Conservation (phyloP, 1,139 yeast genomes). For the Nakaseomyces nivariensis region DNA sequence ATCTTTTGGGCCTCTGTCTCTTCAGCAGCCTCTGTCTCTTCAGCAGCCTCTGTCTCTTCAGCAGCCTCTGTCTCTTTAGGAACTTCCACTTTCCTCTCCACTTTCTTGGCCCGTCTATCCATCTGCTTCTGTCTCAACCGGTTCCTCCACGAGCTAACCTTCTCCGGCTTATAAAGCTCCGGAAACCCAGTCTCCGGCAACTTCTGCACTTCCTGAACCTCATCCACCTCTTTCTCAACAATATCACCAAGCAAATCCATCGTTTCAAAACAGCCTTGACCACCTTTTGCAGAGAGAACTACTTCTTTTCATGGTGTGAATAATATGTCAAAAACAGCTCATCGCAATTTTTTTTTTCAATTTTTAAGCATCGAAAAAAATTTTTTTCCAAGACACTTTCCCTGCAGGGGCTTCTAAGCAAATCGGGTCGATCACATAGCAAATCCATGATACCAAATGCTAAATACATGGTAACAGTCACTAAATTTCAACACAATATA, state of each 20-base stretch:
- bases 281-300: too few relatives aligned
- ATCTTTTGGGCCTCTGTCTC: slow-evolving; percentile 58
- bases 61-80: slow-evolving; percentile 8
- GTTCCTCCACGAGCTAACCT: slow-evolving; percentile 34
- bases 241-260: slow-evolving; percentile 75
- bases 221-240: slow-evolving; percentile 49
- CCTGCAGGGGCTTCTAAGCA: background rate
- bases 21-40: slow-evolving; percentile 9
- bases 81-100: background rate
- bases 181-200: slow-evolving; percentile 37
- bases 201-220: slow-evolving; percentile 24
- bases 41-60: slow-evolving; percentile 33
- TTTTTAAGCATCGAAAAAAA: background rate
- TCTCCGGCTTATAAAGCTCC: slow-evolving; percentile 28
- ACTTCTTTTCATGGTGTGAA: too few relatives aligned
- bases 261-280: too few relatives aligned
- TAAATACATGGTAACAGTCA: too few relatives aligned
- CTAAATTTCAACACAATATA: too few relatives aligned
- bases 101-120: slow-evolving; percentile 1
- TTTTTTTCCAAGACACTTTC: background rate
- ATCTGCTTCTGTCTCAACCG: slow-evolving; percentile 30
- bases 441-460: too few relatives aligned
- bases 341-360: background rate
- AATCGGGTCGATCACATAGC: background rate
- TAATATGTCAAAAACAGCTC: too few relatives aligned